phyloP scores from a whole-genome alignment of 352 stramenopile species.

The Phytopythium montanum region DNA sequence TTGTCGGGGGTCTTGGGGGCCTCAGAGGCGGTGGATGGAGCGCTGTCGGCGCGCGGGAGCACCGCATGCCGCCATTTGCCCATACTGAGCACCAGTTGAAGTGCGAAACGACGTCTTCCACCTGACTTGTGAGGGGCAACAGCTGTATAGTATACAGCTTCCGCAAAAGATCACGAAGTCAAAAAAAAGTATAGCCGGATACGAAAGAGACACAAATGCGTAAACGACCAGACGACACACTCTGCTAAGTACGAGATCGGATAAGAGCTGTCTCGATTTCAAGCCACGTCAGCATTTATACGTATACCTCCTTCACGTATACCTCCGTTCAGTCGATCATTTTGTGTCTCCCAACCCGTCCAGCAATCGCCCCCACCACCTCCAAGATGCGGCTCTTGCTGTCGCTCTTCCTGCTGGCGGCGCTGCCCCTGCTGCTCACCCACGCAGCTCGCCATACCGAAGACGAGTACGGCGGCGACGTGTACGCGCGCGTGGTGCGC shows the following conservation, averaged over 20 bases:
- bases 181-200: no score
- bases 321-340: background rate
- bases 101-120: background rate
- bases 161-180: no score
- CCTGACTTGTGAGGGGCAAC: no score
- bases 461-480: background rate
- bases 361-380: background rate
- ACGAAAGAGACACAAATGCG: no score
- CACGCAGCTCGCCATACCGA: slow-evolving; percentile 2
- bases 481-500: slow-evolving; percentile 17
- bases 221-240: no score
- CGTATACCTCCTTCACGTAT: background rate
- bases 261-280: background rate
- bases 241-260: no score
- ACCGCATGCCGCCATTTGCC: background rate
- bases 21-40: background rate
- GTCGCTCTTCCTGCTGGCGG: slow-evolving; percentile 5
- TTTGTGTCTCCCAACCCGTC: background rate
- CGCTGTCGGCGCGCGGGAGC: background rate
- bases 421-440: background rate
- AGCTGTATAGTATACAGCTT: no score
- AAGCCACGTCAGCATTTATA: background rate
- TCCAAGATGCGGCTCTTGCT: slow-evolving; percentile 7
- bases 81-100: background rate
- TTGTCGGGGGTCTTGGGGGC: background rate